Evolutionary conservation across 2,329 filamentous ascomycete genomes (phyloP), one percentile per base, ranked within the genome.

Genomic region (Talaromyces sp.): DNA sequence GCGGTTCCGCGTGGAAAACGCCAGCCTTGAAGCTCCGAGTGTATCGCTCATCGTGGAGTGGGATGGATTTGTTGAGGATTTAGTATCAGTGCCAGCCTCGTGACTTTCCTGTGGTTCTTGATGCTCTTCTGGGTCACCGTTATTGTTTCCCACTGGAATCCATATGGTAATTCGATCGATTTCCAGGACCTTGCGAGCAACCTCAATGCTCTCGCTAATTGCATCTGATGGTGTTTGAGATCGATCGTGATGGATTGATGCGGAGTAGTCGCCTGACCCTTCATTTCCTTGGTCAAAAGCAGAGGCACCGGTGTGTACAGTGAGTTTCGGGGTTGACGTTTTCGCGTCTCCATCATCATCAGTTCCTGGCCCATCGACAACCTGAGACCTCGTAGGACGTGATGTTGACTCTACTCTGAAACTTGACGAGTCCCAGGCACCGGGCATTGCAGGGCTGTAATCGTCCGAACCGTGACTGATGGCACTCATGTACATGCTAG

Each of bases 401-500:
- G 58, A n/a, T 36, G 64, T 63, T 58, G 56, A 8, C 19, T 56
- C 64, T 5, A 42, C 30, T 15, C 56, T 65, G 36, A 66, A 65
- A 30, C 67, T 70, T 8, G 69, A 69, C 15, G 70, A 73, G 44
- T 72, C 72, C 78, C 78, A 80, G 42, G 71, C 77, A 8, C 78
- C 78, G 17, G 78, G 78, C 62, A 80, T 77, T 53, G 68, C 67
- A 4, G 70, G 72, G 30, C 68, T 64, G 52, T 73, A 72, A 56
- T 68, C 70, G 30, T 63, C 65, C 57, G 63, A 67, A 22, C 61
- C 65, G 42, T 76, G 74, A 62, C 82, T 85, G 60, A 86, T 77
- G 11, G 84, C 85, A 69, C 86, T 82, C 78, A 81, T 79, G 61
- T 81, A 82, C 73, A 82, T 76, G 64, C 79, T 81, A 60, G 80